Conservation (phyloP, 148 eudicot species). For the Camellia japonica region DNA sequence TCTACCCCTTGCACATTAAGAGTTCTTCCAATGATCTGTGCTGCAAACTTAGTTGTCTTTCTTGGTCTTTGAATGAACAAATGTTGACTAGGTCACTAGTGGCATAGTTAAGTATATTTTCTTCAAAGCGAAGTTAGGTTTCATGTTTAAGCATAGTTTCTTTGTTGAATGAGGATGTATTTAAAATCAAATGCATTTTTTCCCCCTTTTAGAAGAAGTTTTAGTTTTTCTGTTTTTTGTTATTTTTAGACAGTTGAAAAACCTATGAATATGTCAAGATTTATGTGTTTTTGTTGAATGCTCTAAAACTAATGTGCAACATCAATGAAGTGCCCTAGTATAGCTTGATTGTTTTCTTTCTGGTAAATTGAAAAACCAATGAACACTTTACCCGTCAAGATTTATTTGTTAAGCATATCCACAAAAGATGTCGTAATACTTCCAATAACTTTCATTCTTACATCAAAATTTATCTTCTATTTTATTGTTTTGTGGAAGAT, state of each 20-base stretch:
- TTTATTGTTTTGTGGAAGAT: not conserved
- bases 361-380: not conserved
- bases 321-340: not conserved
- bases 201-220: not conserved
- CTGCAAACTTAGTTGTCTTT: not conserved
- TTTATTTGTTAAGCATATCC: not conserved
- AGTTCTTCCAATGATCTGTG: not conserved
- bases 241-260: not conserved
- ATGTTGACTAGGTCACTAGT: not conserved
- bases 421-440: not conserved
- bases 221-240: not conserved
- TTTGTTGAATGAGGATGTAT: not conserved
- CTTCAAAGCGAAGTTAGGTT: not conserved
- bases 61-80: not conserved
- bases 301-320: not conserved
- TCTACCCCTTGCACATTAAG: not conserved
- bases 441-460: not conserved
- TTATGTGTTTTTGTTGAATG: not conserved
- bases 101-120: not conserved
- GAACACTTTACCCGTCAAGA: not conserved
- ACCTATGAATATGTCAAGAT: not conserved
- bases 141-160: conserved; percentile 1
- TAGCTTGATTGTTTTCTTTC: not conserved
- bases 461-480: not conserved
- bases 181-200: not conserved